Base-by-base conservation (phyloP, 1,139 yeast species). In the Candida pseudoviswanathii region DNA sequence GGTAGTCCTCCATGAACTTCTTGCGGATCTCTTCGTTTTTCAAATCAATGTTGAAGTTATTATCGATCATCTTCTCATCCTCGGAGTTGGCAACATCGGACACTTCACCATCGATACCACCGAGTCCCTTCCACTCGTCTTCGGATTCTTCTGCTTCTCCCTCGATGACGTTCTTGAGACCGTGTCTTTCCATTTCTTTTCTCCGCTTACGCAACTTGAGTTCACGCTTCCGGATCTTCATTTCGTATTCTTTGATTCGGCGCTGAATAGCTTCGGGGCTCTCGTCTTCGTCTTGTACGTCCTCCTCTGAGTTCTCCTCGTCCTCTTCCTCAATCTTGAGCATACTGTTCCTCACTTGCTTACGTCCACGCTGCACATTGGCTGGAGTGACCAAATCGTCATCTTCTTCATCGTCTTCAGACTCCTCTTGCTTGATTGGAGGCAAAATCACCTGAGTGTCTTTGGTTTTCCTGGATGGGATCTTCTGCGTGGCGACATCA, bases 91-190 rank as follows among this genome's bases (percentile, higher is more conserved):
- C 89, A 42, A 68, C 75, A 54, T 85, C 90, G 3, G 84, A 80
- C 3, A 67, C 61, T 53, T 90, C 97, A 4, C 85, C 89, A 58
- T 89, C 95, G 8, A 65, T 76, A 51, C 97, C 97, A 49, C 96
- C 97, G 49, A 89, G 64, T 2, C 97, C 97, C 45, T 84, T 85
- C 92, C 96, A 92, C 70, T 92, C 97, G 72, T 92, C 98, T 55
- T 94, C 98, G 39, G 97, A 89, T 71, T 94, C 98, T 57, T 84
- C 95, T 42, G 99, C 99, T 71, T 92, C 97, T 41, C 86, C 88
- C 54, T 88, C 92, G 53, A 87, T 73, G 22, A 85, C 71, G n/a
- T 73, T 70, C 50, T 73, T 73, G 31, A 82, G 63, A 0, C 85
- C 86, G 52, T 71, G 74, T 40, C 75, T 67, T 56, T 75, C 84